Evolutionary conservation across 139 green algal genomes (phyloP), one percentile per base, ranked within the genome.

Genomic region (Yamagishiella unicocca): DNA sequence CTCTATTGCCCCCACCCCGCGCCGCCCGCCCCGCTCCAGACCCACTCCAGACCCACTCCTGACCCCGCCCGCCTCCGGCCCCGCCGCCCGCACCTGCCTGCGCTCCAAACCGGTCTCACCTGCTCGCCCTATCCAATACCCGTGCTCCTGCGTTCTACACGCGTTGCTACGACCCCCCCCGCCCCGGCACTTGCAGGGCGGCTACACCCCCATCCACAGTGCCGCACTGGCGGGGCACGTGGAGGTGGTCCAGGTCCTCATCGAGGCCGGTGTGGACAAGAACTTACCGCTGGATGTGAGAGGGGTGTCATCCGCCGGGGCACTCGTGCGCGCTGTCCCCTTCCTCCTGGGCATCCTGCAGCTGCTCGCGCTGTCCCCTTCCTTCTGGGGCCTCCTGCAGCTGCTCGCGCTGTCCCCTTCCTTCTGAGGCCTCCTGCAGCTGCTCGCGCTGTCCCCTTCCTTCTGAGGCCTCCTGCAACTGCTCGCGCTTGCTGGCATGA

Each of bases 201-300:
- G 70, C 70, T 78, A 78, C 37, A 58, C 70, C 38, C 70, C 70
- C 38, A n/a, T 78, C 17, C 70, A 78, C 70, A 78, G 38, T 33
- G 70, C 70, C 38, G 14, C 38, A 12, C 40, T 54, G 38, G 40
- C 38, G 37, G 70, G 70, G 1, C 40, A 58, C 21, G 37, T 55
- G 25, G 70, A 78, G 1, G 21, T 78, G 2, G 27, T 78, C 38
- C 54, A 35, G 70, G 37, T 24, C 22, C 38, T 78, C 22, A 24
- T 78, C 21, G 70, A 78, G 25, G 40, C 9, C 7, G 70, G 70
- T 1, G 70, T 54, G 25, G 70, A 78, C 27, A 78, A 78, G 70
- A 17, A 78, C 70, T 1, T 54, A 4, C 1, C 38, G 4, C 70
- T 78, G 10, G 25, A 55, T 1, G 70, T 78, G 42, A 35, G 70